phyloP scores from a whole-genome alignment of 2,329 filamentous ascomycete species.

The Akanthomyces dipterigenus region DNA sequence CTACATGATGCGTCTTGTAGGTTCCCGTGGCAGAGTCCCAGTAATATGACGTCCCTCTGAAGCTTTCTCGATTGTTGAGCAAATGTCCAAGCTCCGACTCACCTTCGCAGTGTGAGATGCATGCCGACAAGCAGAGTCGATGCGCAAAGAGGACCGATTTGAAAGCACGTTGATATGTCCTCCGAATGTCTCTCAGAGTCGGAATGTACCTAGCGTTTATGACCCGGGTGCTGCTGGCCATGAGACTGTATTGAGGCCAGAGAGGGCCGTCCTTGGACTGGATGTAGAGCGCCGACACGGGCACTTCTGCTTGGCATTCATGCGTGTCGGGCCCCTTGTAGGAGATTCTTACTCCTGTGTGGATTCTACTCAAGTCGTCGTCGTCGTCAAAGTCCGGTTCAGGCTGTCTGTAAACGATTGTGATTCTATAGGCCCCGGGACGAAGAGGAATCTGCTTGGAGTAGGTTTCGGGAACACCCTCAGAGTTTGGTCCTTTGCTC shows the following conservation, averaged over 20 bases:
- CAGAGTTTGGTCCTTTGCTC: background rate
- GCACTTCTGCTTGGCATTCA: background rate
- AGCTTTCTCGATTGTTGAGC: background rate
- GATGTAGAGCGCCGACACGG: background rate
- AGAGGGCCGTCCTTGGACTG: conserved; percentile 6
- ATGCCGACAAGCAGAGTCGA: conserved; percentile 1
- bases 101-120: background rate
- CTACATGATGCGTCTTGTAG: conserved; percentile 1
- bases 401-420: background rate
- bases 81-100: conserved; percentile 7
- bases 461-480: background rate
- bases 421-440: background rate
- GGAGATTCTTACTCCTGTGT: background rate
- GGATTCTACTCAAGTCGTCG: background rate
- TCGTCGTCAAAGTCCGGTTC: conserved; percentile 7
- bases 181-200: conserved; percentile 3
- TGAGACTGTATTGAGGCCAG: background rate
- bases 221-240: background rate
- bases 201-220: conserved; percentile 7
- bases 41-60: conserved; percentile 5
- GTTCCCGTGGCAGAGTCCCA: background rate
- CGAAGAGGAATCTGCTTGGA: background rate
- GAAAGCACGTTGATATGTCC: conserved; percentile 8
- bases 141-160: conserved; percentile 5
- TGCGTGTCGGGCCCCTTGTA: conserved; percentile 1